These are phyloP conservation scores for Luzula sylvatica DNA, from an alignment of 176 grass and related monocot species.

Conservation along the genomic window DNA sequence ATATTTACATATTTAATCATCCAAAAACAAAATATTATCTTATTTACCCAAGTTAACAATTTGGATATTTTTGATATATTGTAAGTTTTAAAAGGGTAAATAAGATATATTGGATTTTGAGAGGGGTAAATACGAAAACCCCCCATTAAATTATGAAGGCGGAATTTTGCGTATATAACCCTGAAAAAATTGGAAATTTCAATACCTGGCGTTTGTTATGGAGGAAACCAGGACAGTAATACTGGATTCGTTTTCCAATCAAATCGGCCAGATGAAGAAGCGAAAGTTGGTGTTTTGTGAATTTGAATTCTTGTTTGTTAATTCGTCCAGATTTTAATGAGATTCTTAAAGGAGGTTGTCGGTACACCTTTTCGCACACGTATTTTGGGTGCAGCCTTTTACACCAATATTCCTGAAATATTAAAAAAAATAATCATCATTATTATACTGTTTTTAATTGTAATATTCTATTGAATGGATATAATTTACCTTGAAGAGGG, in stretches of 20 bases:
- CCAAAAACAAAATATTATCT: not conserved
- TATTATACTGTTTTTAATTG: too few relatives aligned
- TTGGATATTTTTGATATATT: too few relatives aligned
- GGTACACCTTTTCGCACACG: constrained; percentile 89
- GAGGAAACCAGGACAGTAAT: constrained; percentile 70
- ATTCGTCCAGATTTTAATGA: constrained; percentile 74
- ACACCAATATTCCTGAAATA: constrained; percentile 88
- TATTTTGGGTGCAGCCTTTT: constrained; percentile 93
- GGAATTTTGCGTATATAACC: constrained; percentile 1
- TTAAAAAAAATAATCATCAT: not conserved
- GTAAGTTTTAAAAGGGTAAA: too few relatives aligned
- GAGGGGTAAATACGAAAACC: too few relatives aligned
- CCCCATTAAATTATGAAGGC: too few relatives aligned
- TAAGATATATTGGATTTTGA: too few relatives aligned
- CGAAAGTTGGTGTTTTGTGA: constrained; percentile 71
- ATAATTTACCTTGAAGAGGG: constrained; percentile 77
- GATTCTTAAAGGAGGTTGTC: constrained; percentile 65
- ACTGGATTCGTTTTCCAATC: constrained; percentile 83
- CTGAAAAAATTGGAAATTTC: constrained; percentile 11
- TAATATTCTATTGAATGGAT: not conserved
- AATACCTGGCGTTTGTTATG: constrained; percentile 81
- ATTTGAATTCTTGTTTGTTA: constrained; percentile 84
- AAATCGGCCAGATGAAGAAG: constrained; percentile 71
- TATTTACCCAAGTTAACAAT: too few relatives aligned
- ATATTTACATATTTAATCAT: not conserved